Conservation (phyloP, 2,329 filamentous ascomycete species). For the Chrysosporium keratinophilum region DNA sequence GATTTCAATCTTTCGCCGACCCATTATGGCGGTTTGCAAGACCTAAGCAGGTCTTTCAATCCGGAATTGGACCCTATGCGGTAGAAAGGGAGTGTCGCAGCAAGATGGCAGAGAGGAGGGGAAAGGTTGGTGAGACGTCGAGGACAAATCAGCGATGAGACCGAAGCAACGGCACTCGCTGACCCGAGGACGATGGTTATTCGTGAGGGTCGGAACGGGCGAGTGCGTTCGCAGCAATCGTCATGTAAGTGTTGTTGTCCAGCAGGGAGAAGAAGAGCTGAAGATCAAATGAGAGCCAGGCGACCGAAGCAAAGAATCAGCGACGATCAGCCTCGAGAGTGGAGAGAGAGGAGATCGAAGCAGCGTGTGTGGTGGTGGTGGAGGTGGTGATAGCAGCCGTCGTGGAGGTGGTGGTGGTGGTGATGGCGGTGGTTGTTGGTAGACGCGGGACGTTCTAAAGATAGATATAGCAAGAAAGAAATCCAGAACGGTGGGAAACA, state of each 20-base stretch:
- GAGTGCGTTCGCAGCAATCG: too few species aligned
- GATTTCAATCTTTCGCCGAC: conserved; percentile 98
- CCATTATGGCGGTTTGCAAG: conserved; percentile 50
- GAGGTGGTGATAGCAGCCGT: neutral
- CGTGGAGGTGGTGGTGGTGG: neutral
- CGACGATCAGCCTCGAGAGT: neutral
- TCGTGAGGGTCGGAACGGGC: too few species aligned
- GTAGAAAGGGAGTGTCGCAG: neutral
- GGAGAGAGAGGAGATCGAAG: neutral
- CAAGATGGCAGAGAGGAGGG: neutral
- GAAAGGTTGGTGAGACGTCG: neutral
- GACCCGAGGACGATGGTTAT: too few species aligned
- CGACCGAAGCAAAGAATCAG: neutral
- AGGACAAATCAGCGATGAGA: too few species aligned
- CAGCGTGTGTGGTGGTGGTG: neutral
- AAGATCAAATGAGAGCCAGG: neutral
- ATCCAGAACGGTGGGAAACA: conserved; percentile 4
- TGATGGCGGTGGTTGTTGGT: neutral
- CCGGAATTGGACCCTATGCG: neutral
- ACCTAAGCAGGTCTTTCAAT: conserved; percentile 1
- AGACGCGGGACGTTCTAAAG: conserved; percentile 14
- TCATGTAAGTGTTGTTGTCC: too few species aligned
- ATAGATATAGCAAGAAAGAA: conserved; percentile 10
- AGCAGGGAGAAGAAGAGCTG: too few species aligned
- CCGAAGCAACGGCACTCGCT: too few species aligned